These are phyloP conservation scores for Boletellus ananas DNA, from an alignment of 768 basidiomycete genomes.

Conservation along the genomic window DNA sequence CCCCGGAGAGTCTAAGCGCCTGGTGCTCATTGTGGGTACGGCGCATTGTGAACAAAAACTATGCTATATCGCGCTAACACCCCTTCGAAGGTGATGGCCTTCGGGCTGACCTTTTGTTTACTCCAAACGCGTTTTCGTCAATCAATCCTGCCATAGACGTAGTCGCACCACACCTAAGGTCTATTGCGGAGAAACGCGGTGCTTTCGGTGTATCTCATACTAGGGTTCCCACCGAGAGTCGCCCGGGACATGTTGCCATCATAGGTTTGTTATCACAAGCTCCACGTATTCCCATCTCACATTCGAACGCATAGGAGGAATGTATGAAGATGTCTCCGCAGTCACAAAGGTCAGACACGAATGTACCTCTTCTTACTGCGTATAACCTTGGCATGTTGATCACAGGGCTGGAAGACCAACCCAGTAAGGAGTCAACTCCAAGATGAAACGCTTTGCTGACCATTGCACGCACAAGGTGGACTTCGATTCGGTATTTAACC, in stretches of 20 bases:
- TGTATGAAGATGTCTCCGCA: slow-evolving; percentile 89
- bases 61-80: not conserved
- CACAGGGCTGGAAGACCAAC: slow-evolving; percentile 81
- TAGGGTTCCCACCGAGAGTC: slow-evolving; percentile 80
- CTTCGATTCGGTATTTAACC: slow-evolving; percentile 88
- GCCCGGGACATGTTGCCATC: slow-evolving; percentile 86
- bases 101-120: slow-evolving; percentile 76
- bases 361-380: not conserved
- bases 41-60: not conserved
- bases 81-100: slow-evolving; percentile 66
- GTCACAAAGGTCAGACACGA: slow-evolving; percentile 64
- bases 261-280: slow-evolving; percentile 48
- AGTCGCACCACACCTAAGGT: slow-evolving; percentile 72
- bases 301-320: slow-evolving; percentile 53
- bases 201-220: slow-evolving; percentile 86
- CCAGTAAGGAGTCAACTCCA: slow-evolving; percentile 43
- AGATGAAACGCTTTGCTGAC: not conserved
- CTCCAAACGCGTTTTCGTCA: slow-evolving; percentile 52
- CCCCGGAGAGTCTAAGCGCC: slow-evolving; percentile 56
- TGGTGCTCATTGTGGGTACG: slow-evolving; percentile 78
- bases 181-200: slow-evolving; percentile 61
- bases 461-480: slow-evolving; percentile 42
- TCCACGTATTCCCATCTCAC: not conserved
- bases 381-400: slow-evolving; percentile 1
- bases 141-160: slow-evolving; percentile 50